phyloP scores from a whole-genome alignment of 805 yeast genomes.

The Torulaspora microellipsoides region DNA sequence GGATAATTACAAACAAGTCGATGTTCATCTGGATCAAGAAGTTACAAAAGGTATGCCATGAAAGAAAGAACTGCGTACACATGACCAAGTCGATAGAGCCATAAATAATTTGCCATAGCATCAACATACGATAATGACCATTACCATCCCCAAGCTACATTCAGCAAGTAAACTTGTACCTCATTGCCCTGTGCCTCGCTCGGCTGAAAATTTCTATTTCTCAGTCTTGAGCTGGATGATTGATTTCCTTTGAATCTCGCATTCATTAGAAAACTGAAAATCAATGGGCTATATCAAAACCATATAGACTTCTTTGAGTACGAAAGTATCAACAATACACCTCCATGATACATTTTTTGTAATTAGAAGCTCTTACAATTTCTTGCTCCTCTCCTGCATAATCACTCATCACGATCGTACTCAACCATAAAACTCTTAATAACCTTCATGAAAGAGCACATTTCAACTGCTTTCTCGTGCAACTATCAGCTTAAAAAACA shows the following conservation, averaged over 20 bases:
- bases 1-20: slow-evolving; percentile 88
- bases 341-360: slow-evolving; percentile 24
- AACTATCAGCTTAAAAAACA: too few relatives aligned
- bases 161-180: background rate
- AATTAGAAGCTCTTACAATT: slow-evolving; percentile 30
- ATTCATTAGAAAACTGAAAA: background rate
- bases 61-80: background rate
- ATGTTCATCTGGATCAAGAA: slow-evolving; percentile 48
- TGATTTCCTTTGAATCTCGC: background rate
- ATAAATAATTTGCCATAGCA: background rate
- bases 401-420: background rate
- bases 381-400: slow-evolving; percentile 1
- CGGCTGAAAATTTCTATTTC: slow-evolving; percentile 38
- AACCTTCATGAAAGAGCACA: too few relatives aligned
- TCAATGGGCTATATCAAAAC: slow-evolving; percentile 46
- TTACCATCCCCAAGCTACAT: background rate
- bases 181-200: slow-evolving; percentile 60
- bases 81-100: background rate
- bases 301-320: slow-evolving; percentile 51
- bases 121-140: slow-evolving; percentile 2
- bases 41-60: slow-evolving; percentile 23
- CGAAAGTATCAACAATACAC: slow-evolving; percentile 39
- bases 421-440: background rate
- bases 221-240: slow-evolving; percentile 62
- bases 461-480: too few relatives aligned